Conservation (phyloP, 1,284 basidiomycete genomes). For the Ceratobasidium theobromae region DNA sequence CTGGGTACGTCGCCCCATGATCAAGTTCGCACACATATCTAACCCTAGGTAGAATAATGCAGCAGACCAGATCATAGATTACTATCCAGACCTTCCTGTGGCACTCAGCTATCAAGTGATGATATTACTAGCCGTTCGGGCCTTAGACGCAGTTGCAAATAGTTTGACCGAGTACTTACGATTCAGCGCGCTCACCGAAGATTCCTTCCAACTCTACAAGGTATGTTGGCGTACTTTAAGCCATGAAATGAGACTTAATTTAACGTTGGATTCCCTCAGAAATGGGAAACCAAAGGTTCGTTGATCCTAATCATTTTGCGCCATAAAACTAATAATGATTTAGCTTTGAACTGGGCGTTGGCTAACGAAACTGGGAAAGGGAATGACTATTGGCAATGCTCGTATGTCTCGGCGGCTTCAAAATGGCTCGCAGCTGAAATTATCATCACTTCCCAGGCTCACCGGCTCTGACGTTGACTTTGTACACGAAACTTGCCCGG, state of each 20-base stretch:
- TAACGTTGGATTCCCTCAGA: background rate
- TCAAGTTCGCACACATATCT: background rate
- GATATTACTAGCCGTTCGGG: constrained; percentile 16
- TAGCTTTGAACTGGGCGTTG: constrained; percentile 21
- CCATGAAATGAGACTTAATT: background rate
- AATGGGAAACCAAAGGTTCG: constrained; percentile 25
- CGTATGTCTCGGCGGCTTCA: background rate
- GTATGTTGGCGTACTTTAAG: background rate
- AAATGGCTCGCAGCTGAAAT: background rate
- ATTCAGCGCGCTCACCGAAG: constrained; percentile 16
- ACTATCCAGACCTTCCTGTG: constrained; percentile 17
- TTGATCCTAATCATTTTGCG: background rate
- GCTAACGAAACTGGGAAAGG: constrained; percentile 27
- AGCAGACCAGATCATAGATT: constrained; percentile 3
- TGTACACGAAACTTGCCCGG: constrained; percentile 17
- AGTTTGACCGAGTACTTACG: constrained; percentile 18
- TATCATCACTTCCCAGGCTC: background rate
- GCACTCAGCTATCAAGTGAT: constrained; percentile 23
- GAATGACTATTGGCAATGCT: constrained; percentile 22
- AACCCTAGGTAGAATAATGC: constrained; percentile 2
- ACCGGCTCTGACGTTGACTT: constrained; percentile 4
- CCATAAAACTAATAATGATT: background rate
- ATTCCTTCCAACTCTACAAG: constrained; percentile 22
- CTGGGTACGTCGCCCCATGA: background rate
- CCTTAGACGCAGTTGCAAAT: constrained; percentile 12